phyloP scores from a whole-genome alignment of 345 rosid species.

The Linum trigynum region DNA sequence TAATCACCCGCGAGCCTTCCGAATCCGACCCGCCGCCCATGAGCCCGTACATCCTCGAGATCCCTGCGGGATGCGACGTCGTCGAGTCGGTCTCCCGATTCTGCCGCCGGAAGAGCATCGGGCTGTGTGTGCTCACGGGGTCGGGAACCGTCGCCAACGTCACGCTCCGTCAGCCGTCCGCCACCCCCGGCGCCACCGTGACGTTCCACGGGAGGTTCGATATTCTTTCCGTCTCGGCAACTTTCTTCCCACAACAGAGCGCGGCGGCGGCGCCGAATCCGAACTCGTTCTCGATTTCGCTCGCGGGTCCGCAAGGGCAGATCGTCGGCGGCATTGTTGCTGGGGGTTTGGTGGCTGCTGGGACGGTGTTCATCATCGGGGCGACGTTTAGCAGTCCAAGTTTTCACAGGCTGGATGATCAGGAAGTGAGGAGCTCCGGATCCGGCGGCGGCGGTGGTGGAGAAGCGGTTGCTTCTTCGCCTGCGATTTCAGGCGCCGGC shows the following conservation, averaged over 20 bases:
- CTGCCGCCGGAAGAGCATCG: slow-evolving; percentile 51
- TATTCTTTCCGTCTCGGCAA: slow-evolving; percentile 73
- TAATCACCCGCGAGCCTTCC: slow-evolving; percentile 43
- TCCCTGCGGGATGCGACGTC: slow-evolving; percentile 64
- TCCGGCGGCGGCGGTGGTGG: too few species aligned
- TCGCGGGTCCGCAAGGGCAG: slow-evolving; percentile 94
- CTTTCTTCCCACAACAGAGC: slow-evolving; percentile 39
- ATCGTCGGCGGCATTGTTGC: slow-evolving; percentile 79
- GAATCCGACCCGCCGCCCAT: slow-evolving; percentile 37
- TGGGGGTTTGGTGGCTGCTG: slow-evolving; percentile 56
- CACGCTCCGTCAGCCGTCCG: slow-evolving; percentile 75
- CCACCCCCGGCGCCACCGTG: slow-evolving; percentile 56
- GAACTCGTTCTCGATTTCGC: slow-evolving; percentile 47
- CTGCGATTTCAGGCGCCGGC: background rate
- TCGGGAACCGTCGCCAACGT: slow-evolving; percentile 76
- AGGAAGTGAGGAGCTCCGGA: too few species aligned
- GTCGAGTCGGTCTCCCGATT: slow-evolving; percentile 55
- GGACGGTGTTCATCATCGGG: slow-evolving; percentile 58
- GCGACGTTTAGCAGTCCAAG: slow-evolving; percentile 70
- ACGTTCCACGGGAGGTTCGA: slow-evolving; percentile 89
- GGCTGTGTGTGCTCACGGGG: slow-evolving; percentile 61
- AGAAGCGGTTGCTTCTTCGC: background rate
- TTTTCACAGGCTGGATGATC: slow-evolving; percentile 40
- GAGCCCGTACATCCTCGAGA: slow-evolving; percentile 85
- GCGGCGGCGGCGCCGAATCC: slow-evolving; percentile 36